Evolutionary conservation across 2,329 filamentous ascomycete species (phyloP).

Genomic region (Rutstroemia sp.): DNA sequence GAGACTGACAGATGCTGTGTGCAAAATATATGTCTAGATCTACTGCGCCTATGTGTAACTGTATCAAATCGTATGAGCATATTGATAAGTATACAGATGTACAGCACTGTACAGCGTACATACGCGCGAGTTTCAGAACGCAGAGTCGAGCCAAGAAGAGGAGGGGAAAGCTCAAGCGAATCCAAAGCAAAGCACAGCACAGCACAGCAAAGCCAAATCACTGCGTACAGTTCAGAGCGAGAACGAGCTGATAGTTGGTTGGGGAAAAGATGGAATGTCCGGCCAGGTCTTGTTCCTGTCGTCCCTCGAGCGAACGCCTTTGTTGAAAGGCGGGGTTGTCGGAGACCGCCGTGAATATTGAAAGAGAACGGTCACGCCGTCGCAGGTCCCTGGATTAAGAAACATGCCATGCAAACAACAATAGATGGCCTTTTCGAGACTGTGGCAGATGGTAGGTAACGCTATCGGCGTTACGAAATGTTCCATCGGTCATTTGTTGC

Average conservation of each 20-base stretch:
- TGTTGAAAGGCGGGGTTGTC: neutral
- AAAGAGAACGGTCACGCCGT: neutral
- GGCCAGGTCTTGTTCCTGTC: neutral
- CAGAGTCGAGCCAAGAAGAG: neutral
- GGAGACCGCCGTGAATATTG: neutral
- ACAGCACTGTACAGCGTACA: neutral
- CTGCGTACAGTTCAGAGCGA: neutral
- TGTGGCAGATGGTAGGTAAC: too few relatives aligned
- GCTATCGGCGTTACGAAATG: too few relatives aligned
- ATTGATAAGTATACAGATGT: neutral
- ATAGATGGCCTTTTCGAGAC: too few relatives aligned
- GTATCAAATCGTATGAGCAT: neutral
- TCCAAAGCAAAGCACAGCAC: too few relatives aligned
- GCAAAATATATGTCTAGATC: too few relatives aligned
- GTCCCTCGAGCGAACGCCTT: neutral
- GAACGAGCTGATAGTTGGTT: neutral
- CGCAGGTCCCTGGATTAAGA: too few relatives aligned
- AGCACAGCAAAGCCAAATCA: neutral
- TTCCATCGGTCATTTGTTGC: too few relatives aligned
- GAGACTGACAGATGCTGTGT: too few relatives aligned
- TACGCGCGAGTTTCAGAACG: constrained; percentile 8
- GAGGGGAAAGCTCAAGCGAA: neutral
- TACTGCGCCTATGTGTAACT: neutral
- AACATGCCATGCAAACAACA: too few relatives aligned
- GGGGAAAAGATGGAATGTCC: neutral